These are phyloP conservation scores for Sporisorium iseilematis-ciliati DNA, from an alignment of 1,284 basidiomycete genomes.

Conservation along the genomic window DNA sequence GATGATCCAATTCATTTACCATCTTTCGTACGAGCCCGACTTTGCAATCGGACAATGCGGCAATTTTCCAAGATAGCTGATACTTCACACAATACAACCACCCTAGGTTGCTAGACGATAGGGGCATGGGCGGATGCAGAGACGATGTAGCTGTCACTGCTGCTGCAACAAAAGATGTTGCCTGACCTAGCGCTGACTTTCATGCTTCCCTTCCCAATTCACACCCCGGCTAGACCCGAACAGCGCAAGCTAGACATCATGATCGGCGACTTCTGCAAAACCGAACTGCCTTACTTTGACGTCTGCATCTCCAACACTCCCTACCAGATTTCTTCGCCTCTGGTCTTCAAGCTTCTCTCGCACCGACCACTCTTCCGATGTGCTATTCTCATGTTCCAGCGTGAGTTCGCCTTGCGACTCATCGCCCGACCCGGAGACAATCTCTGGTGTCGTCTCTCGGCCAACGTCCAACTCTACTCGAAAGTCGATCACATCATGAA, in stretches of 20 bases:
- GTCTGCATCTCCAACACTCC: constrained; percentile 99
- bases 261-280: constrained; percentile 97
- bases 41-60: constrained; percentile 59
- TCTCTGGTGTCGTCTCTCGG: constrained; percentile 92
- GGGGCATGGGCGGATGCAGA: neutral
- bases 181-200: constrained; percentile 11
- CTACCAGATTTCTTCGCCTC: constrained; percentile 98
- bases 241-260: constrained; percentile 94
- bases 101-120: neutral
- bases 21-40: constrained; percentile 61
- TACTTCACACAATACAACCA: constrained; percentile 4
- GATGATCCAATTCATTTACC: constrained; percentile 56
- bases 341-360: constrained; percentile 95
- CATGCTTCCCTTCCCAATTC: neutral
- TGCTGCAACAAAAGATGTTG: constrained; percentile 1
- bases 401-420: constrained; percentile 94
- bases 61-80: constrained; percentile 53
- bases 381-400: constrained; percentile 99
- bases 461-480: constrained; percentile 95
- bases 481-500: constrained; percentile 98
- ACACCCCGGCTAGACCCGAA: constrained; percentile 77
- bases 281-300: constrained; percentile 95
- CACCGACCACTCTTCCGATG: constrained; percentile 93
- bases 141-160: constrained; percentile 9
- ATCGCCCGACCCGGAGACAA: constrained; percentile 86